Percentiles rank a stretch among this genome's conserved stretches.
Evolutionary conservation across 139 green algal species (phyloP).

Genomic region (Protoeuglena noctilucae): DNA sequence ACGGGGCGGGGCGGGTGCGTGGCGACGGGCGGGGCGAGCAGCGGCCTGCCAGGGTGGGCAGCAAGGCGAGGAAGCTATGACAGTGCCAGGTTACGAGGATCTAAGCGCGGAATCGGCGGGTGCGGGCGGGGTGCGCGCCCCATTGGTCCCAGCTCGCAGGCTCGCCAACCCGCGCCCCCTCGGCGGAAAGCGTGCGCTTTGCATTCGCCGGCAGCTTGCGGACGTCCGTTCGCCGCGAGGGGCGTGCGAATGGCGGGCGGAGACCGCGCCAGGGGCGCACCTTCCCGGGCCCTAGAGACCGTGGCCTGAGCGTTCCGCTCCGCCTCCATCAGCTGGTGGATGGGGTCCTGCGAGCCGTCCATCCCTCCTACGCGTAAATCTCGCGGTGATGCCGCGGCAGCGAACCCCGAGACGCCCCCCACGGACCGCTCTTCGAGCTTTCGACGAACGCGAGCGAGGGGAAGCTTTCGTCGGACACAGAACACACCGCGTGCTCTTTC

Average conservation of each 20-base stretch:
- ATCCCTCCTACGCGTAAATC: conserved; percentile 7
- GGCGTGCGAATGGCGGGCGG: conserved; percentile 4
- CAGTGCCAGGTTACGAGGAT: not conserved
- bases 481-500: not conserved
- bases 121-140: not conserved
- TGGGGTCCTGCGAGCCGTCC: conserved; percentile 52
- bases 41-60: not conserved
- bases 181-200: not conserved
- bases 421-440: not conserved
- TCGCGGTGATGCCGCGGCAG: not conserved
- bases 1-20: not conserved
- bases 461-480: not conserved
- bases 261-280: conserved; percentile 20
- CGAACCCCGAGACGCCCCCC: not conserved
- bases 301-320: conserved; percentile 77
- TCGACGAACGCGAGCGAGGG: not conserved
- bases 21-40: not conserved
- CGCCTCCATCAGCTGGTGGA: conserved; percentile 74
- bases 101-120: no score
- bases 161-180: not conserved
- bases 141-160: not conserved
- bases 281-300: conserved; percentile 58
- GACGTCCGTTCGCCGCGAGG: not conserved
- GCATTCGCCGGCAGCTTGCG: not conserved
- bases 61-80: not conserved